These are phyloP conservation scores for Kurtzmaniella cleridarum DNA, from an alignment of 805 yeast species.

Conservation along the genomic window DNA sequence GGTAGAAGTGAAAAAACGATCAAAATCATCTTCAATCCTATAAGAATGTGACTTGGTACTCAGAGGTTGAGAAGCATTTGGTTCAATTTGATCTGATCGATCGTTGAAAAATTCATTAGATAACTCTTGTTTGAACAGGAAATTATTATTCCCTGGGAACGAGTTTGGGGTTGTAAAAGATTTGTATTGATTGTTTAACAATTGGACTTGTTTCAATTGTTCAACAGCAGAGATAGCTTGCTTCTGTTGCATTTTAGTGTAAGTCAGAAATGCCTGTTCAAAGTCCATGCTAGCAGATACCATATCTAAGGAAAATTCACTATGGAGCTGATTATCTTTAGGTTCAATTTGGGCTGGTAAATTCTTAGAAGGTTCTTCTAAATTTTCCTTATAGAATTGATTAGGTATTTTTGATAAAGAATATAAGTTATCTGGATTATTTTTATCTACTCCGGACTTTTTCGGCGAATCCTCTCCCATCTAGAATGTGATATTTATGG, in stretches of 20 bases:
- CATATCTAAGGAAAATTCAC: constrained; percentile 18
- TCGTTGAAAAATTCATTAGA: constrained; percentile 1
- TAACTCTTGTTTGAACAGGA: not conserved
- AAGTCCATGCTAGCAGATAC: constrained; percentile 39
- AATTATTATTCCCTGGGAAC: constrained; percentile 4
- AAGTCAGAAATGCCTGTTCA: constrained; percentile 40
- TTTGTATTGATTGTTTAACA: constrained; percentile 18
- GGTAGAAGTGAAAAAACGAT: constrained; percentile 30
- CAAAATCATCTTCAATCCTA: constrained; percentile 20
- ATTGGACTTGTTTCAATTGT: constrained; percentile 34
- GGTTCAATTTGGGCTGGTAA: too few species aligned
- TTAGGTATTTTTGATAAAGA: too few species aligned
- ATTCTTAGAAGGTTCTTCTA: too few species aligned
- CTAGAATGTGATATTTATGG: too few species aligned
- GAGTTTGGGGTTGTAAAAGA: not conserved
- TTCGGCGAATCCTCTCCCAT: too few species aligned
- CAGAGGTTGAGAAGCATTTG: not conserved
- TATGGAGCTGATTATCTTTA: constrained; percentile 1
- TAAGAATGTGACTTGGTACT: not conserved
- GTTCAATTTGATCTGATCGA: constrained; percentile 1
- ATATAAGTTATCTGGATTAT: too few species aligned
- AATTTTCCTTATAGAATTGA: too few species aligned
- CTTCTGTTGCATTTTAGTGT: constrained; percentile 33
- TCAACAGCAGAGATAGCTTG: constrained; percentile 30
- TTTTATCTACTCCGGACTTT: too few species aligned